A percentile compares a stretch with the other conserved stretches of the same genome.
These are phyloP conservation scores for Naganishia cerealis DNA, from an alignment of 1,284 basidiomycete species.

Conservation along the genomic window DNA sequence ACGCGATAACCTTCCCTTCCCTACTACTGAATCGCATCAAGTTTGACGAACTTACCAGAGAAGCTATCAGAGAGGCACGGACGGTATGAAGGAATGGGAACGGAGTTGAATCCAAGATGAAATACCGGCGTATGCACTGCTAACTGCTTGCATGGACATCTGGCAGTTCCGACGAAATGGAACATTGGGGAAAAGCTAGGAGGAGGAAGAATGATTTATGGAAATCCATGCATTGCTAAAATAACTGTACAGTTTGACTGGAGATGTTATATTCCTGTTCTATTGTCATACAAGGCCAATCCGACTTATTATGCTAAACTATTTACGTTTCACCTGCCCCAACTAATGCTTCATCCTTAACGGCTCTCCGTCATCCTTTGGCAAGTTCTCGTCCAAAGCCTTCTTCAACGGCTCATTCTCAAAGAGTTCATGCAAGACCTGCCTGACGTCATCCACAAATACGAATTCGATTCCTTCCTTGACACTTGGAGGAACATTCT, in stretches of 20 bases:
- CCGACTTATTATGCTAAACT: constrained; percentile 13
- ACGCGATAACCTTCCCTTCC: no score
- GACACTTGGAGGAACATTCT: constrained; percentile 90
- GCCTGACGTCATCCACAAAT: constrained; percentile 81
- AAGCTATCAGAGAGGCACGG: no score
- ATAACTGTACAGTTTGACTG: not conserved
- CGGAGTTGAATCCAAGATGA: no score
- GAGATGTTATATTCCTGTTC: constrained; percentile 9
- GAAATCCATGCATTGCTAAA: not conserved
- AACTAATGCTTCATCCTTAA: constrained; percentile 27
- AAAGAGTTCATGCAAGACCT: constrained; percentile 84
- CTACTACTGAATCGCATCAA: no score
- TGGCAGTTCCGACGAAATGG: no score
- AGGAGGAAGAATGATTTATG: not conserved
- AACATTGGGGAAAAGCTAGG: not conserved
- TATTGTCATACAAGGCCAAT: constrained; percentile 17
- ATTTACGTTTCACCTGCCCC: no score
- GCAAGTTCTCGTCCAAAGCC: constrained; percentile 65
- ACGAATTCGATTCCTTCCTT: constrained; percentile 90
- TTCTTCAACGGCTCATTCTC: constrained; percentile 62
- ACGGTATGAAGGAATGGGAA: no score
- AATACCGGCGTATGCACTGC: no score
- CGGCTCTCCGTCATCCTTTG: constrained; percentile 39
- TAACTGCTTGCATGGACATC: no score
- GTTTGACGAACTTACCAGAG: no score